A percentile compares a stretch with the other conserved stretches of the same genome.
phyloP scores from a whole-genome alignment of 768 basidiomycete genomes.

The Suillus variegatus region DNA sequence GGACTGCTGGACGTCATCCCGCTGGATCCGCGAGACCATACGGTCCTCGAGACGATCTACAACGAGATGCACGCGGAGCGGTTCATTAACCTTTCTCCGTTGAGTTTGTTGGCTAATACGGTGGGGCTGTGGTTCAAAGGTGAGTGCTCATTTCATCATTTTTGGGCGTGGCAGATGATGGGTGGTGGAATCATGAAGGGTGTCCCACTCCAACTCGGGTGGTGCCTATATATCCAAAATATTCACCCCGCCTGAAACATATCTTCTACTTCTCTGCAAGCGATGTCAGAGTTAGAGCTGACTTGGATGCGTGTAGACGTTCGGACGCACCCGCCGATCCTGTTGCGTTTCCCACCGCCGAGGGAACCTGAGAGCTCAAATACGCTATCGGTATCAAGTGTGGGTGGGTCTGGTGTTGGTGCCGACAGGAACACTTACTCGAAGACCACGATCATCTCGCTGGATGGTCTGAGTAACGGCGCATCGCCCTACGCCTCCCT shows the following conservation, averaged over 20 bases:
- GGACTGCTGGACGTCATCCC: slow-evolving; percentile 15
- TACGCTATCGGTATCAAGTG: background rate
- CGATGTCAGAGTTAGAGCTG: background rate
- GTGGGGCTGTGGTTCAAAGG: slow-evolving; percentile 65
- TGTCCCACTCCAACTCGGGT: background rate
- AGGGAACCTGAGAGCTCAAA: slow-evolving; percentile 6
- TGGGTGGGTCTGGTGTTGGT: background rate
- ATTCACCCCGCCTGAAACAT: background rate
- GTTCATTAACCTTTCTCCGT: slow-evolving; percentile 67
- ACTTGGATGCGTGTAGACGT: slow-evolving; percentile 45
- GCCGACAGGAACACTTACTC: background rate
- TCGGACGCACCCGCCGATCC: slow-evolving; percentile 63
- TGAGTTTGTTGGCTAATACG: slow-evolving; percentile 59
- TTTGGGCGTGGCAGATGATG: background rate
- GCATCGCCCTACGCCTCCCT: slow-evolving; percentile 48
- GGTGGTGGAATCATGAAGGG: background rate
- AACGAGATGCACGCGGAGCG: slow-evolving; percentile 65
- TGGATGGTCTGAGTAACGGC: slow-evolving; percentile 37
- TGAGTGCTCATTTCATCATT: slow-evolving; percentile 27
- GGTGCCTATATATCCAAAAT: background rate
- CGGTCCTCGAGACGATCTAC: slow-evolving; percentile 63
- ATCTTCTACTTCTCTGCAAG: background rate
- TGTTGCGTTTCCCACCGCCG: slow-evolving; percentile 58
- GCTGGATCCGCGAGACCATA: slow-evolving; percentile 66
- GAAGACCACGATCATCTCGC: slow-evolving; percentile 17